A percentile compares a stretch with the other conserved stretches of the same genome.
Conservation (phyloP, 352 stramenopile genomes). For the Globisporangium nunn region DNA sequence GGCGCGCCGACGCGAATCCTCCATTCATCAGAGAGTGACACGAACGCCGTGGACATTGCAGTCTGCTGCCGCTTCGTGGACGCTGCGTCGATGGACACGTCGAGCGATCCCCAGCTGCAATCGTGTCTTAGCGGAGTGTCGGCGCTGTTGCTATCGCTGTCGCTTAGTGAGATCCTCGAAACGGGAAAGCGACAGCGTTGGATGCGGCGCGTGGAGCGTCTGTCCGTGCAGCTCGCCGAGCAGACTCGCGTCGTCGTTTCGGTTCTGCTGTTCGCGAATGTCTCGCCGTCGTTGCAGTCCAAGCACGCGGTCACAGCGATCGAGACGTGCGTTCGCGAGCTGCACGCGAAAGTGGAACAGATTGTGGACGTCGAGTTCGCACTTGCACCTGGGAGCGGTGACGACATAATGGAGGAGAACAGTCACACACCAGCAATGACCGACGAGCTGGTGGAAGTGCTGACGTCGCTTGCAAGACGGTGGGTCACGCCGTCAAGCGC, state of each 20-base stretch:
- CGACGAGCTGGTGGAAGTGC: constrained; percentile 19
- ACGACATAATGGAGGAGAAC: not conserved
- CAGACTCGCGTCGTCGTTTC: constrained; percentile 27
- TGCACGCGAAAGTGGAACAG: constrained; percentile 17
- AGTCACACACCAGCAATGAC: not conserved
- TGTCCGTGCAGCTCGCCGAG: constrained; percentile 26
- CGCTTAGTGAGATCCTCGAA: constrained; percentile 36
- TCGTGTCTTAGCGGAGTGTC: constrained; percentile 32
- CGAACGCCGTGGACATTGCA: constrained; percentile 15
- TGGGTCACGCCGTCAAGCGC: constrained; percentile 7
- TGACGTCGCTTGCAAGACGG: constrained; percentile 15
- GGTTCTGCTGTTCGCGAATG: constrained; percentile 36
- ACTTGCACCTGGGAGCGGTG: not conserved
- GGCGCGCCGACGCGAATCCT: constrained; percentile 19
- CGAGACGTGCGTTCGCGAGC: constrained; percentile 20
- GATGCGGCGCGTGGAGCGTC: constrained; percentile 30
- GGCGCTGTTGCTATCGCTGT: constrained; percentile 47
- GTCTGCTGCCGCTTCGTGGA: constrained; percentile 64
- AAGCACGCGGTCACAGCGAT: constrained; percentile 15
- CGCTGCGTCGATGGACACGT: constrained; percentile 15
- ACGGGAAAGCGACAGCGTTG: constrained; percentile 22
- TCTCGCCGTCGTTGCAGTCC: constrained; percentile 12
- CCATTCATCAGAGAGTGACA: constrained; percentile 1
- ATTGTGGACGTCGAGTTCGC: constrained; percentile 18
- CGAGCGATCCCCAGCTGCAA: constrained; percentile 15